Percentiles rank a stretch among this genome's conserved stretches.
Conservation (phyloP, 73 alveolate species). For the Uronychia binucleata region DNA sequence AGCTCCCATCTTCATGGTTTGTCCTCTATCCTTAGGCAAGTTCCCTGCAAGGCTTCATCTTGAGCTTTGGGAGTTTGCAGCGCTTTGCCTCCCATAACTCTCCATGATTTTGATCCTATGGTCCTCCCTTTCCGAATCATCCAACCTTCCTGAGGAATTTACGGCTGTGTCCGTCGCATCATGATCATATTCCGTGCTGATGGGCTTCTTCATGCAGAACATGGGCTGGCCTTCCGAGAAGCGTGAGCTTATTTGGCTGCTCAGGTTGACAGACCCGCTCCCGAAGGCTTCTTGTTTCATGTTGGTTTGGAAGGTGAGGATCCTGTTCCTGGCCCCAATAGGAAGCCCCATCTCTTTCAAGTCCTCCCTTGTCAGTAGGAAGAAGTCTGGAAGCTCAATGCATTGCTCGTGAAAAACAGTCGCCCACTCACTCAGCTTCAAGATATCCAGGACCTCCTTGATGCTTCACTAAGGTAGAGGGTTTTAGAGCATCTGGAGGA, state of each 20-base stretch:
- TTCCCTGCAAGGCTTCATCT: no score
- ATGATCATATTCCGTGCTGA: no score
- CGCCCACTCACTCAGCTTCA: not conserved
- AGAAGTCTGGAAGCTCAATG: conserved; percentile 57
- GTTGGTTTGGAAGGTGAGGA: conserved; percentile 25
- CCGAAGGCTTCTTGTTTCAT: not conserved
- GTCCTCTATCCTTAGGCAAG: no score
- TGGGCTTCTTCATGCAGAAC: no score
- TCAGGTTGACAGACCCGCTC: not conserved
- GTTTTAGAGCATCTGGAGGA: not conserved
- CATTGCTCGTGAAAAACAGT: not conserved
- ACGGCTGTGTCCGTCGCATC: no score
- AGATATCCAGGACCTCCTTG: not conserved
- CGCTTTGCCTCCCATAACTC: no score
- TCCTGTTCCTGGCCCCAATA: conserved; percentile 66
- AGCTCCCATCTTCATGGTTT: no score
- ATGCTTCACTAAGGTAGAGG: not conserved
- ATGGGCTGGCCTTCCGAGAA: no score
- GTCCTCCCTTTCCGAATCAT: no score
- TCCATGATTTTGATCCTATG: no score
- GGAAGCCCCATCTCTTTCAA: conserved; percentile 65
- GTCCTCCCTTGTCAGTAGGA: conserved; percentile 62
- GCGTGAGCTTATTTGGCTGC: not conserved
- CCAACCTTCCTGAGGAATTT: no score
- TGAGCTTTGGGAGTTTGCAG: no score